Conservation (phyloP, 768 basidiomycete species). For the Boletus coccyginus region DNA sequence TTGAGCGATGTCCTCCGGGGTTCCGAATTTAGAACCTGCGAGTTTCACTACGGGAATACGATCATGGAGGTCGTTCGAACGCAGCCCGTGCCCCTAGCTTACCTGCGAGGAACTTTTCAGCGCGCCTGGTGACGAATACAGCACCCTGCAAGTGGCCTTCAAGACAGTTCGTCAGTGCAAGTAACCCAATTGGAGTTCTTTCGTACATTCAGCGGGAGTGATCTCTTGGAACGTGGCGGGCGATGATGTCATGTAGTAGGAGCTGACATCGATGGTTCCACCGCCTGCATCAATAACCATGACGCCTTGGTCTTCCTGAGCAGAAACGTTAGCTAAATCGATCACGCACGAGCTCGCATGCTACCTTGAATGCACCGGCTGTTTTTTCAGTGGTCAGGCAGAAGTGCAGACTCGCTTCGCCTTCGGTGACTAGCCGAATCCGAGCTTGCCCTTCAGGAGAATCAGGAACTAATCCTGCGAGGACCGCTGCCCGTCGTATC, state of each 20-base stretch:
- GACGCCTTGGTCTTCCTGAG: slow-evolving; percentile 44
- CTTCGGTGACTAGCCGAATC: slow-evolving; percentile 48
- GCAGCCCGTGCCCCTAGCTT: neutral
- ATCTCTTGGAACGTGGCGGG: slow-evolving; percentile 45
- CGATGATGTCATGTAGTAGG: slow-evolving; percentile 43
- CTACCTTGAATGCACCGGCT: slow-evolving; percentile 27
- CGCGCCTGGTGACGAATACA: slow-evolving; percentile 47
- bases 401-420: slow-evolving; percentile 52
- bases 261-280: slow-evolving; percentile 59
- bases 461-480: slow-evolving; percentile 40
- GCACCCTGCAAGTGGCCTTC: slow-evolving; percentile 51
- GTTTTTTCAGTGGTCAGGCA: slow-evolving; percentile 39
- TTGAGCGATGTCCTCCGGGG: slow-evolving; percentile 38
- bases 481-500: slow-evolving; percentile 43
- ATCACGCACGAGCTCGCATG: neutral
- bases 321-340: neutral
- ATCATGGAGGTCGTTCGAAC: neutral
- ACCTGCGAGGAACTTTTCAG: slow-evolving; percentile 40
- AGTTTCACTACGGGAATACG: slow-evolving; percentile 36
- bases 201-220: slow-evolving; percentile 43
- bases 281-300: slow-evolving; percentile 62
- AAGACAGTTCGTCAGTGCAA: slow-evolving; percentile 1
- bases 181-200: neutral
- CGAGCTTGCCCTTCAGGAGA: slow-evolving; percentile 35
- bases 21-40: slow-evolving; percentile 37